Conservation (phyloP, 805 yeast species). For the Wickerhamiella sergipiensis region DNA sequence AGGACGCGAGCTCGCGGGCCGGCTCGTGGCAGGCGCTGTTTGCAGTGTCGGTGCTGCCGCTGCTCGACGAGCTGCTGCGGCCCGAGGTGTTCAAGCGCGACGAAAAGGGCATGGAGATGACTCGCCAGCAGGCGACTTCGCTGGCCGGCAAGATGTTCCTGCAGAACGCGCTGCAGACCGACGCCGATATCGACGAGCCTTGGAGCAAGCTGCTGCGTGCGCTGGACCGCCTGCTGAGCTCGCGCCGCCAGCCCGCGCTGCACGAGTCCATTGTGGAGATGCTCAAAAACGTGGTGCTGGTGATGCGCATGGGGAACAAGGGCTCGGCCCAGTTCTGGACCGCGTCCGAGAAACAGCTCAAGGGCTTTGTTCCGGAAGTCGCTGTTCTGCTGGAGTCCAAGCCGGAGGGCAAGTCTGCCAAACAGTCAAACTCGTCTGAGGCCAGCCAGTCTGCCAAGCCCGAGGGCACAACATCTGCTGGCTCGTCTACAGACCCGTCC, state of each 20-base stretch:
- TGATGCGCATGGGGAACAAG: slow-evolving; percentile 24
- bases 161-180: slow-evolving; percentile 22
- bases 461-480: background rate
- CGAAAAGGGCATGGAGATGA: slow-evolving; percentile 43
- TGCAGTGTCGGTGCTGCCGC: slow-evolving; percentile 50
- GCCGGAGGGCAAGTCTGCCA: too few relatives aligned
- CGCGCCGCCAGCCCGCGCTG: slow-evolving; percentile 26
- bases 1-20: slow-evolving; percentile 11
- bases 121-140: slow-evolving; percentile 55
- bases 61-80: slow-evolving; percentile 50
- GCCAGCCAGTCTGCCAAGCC: too few relatives aligned
- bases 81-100: slow-evolving; percentile 53
- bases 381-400: slow-evolving; percentile 13
- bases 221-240: slow-evolving; percentile 27
- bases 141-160: slow-evolving; percentile 54
- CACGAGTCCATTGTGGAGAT: slow-evolving; percentile 29
- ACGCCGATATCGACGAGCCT: slow-evolving; percentile 19
- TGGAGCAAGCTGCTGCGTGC: slow-evolving; percentile 28
- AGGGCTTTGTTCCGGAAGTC: slow-evolving; percentile 27
- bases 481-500: background rate
- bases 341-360: slow-evolving; percentile 25
- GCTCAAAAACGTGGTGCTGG: slow-evolving; percentile 30
- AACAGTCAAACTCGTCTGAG: too few relatives aligned
- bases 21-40: slow-evolving; percentile 33
- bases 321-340: slow-evolving; percentile 26